Conservation (phyloP, 164 flowering plant species). For the Platanus orientalis region DNA sequence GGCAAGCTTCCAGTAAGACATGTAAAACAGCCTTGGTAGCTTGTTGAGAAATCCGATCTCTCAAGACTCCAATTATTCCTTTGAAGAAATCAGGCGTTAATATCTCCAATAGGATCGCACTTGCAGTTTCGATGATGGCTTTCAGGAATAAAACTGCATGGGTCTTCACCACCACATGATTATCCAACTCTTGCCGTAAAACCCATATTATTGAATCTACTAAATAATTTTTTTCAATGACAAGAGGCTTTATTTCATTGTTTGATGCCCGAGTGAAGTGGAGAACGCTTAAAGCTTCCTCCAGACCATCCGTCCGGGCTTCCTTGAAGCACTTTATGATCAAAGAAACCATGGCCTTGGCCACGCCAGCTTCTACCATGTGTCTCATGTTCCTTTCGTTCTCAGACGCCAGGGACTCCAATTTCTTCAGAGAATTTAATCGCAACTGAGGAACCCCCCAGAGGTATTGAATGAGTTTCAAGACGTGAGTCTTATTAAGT, state of each 20-base stretch:
- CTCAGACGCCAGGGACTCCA: conserved; percentile 30
- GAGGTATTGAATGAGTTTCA: conserved; percentile 30
- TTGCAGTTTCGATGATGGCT: conserved; percentile 23
- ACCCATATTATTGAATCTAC: conserved; percentile 40
- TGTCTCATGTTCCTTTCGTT: conserved; percentile 30
- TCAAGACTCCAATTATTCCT: conserved; percentile 23
- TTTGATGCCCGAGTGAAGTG: conserved; percentile 10
- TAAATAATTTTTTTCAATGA: conserved; percentile 14
- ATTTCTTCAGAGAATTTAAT: conserved; percentile 15
- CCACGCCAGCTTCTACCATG: conserved; percentile 45
- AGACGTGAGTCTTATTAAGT: conserved; percentile 22
- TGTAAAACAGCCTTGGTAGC: conserved; percentile 37
- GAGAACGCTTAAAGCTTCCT: conserved; percentile 44
- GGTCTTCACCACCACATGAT: conserved; percentile 11
- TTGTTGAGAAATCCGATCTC: conserved; percentile 18
- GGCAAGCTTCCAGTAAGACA: conserved; percentile 33
- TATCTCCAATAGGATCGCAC: conserved; percentile 18
- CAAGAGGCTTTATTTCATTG: conserved; percentile 8
- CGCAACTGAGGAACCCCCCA: conserved; percentile 17
- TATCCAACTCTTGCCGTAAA: conserved; percentile 6
- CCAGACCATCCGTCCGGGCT: conserved; percentile 16
- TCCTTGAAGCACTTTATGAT: conserved; percentile 18
- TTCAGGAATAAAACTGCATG: conserved; percentile 35
- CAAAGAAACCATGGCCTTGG: conserved; percentile 24
- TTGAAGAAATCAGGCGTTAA: conserved; percentile 44